Evolutionary conservation across 75 land plant species (phyloP).

Genomic region (Sequoiadendron giganteum): DNA sequence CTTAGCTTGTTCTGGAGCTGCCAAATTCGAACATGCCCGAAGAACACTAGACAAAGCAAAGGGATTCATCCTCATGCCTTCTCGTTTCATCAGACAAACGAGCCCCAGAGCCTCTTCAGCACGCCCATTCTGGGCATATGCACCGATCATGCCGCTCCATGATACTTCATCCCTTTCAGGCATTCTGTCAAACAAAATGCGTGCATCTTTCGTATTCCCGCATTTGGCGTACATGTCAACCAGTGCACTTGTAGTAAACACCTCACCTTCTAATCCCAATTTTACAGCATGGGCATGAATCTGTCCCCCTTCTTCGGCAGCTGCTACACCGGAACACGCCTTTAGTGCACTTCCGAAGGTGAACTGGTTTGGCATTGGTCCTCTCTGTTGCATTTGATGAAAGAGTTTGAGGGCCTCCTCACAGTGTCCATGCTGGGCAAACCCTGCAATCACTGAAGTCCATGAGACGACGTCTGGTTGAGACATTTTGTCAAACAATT

Average conservation of each 20-base stretch:
- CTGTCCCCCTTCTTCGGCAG: constrained; percentile 23
- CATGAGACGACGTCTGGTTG: constrained; percentile 24
- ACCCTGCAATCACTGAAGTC: constrained; percentile 48
- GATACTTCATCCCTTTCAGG: constrained; percentile 12
- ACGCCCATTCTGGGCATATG: constrained; percentile 13
- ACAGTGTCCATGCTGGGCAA: constrained; percentile 18
- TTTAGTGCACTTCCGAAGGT: constrained; percentile 38
- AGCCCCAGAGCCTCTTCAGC: constrained; percentile 12
- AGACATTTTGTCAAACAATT: constrained; percentile 22
- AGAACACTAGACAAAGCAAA: constrained; percentile 17
- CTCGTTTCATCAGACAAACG: constrained; percentile 18
- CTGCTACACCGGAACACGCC: constrained; percentile 20
- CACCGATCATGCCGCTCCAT: constrained; percentile 25
- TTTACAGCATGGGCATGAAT: constrained; percentile 26
- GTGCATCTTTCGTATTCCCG: not conserved
- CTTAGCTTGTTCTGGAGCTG: not conserved
- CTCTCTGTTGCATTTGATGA: constrained; percentile 36
- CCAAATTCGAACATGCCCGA: constrained; percentile 14
- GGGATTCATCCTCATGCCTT: constrained; percentile 11
- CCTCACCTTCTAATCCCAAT: not conserved
- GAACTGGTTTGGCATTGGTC: constrained; percentile 29
- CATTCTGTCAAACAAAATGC: constrained; percentile 4
- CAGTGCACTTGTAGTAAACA: not conserved
- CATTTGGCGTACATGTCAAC: constrained; percentile 12
- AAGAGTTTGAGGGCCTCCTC: constrained; percentile 29